A percentile compares a stretch with the other conserved stretches of the same genome.
Conservation (phyloP, 306 rosid species). For the Inga laurina region DNA sequence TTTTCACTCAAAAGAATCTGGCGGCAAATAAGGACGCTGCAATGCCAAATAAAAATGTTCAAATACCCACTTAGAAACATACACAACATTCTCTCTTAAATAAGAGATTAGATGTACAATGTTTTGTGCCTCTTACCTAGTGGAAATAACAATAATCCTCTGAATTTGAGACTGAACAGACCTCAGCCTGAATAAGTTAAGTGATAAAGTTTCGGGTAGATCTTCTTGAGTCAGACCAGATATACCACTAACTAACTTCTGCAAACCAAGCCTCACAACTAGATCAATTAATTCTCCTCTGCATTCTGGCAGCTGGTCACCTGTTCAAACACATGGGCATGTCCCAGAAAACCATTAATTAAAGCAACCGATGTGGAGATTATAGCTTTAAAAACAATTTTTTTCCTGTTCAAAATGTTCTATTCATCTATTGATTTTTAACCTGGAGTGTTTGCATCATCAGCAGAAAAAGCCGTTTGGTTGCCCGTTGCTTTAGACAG, state of each 20-base stretch:
- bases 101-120: neutral
- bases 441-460: constrained; percentile 51
- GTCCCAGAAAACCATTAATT: neutral
- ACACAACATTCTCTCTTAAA: neutral
- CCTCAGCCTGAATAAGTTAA: constrained; percentile 80
- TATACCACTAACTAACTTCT: constrained; percentile 65
- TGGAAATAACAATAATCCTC: constrained; percentile 73
- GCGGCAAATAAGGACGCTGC: constrained; percentile 85
- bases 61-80: neutral
- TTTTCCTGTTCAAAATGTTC: neutral
- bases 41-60: constrained; percentile 18
- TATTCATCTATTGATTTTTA: neutral
- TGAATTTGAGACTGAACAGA: constrained; percentile 86
- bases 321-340: constrained; percentile 40
- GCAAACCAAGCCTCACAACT: constrained; percentile 76
- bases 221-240: constrained; percentile 70
- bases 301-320: constrained; percentile 67
- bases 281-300: constrained; percentile 78
- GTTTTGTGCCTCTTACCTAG: constrained; percentile 54
- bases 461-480: constrained; percentile 31
- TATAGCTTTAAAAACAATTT: neutral
- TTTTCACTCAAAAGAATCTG: constrained; percentile 78
- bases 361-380: neutral
- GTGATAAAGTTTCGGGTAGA: constrained; percentile 75
- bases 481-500: constrained; percentile 43